These are phyloP conservation scores for Penicillium carneum DNA, from an alignment of 2,329 filamentous ascomycete genomes.

Conservation along the genomic window DNA sequence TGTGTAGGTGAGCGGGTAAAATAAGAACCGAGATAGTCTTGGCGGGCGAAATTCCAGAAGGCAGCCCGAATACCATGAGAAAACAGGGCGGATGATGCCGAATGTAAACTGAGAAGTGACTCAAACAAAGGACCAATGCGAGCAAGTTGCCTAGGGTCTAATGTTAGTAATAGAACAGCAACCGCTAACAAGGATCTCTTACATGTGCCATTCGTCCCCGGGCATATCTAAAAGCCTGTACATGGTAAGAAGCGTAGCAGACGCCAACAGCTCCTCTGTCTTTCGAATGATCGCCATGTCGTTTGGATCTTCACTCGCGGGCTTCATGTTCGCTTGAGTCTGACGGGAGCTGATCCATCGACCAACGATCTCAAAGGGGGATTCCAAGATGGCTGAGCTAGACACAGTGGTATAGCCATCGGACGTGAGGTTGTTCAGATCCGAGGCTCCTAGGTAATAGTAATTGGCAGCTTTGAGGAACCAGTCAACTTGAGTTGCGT, in stretches of 20 bases:
- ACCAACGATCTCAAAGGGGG: constrained; percentile 41
- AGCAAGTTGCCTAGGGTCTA: constrained; percentile 61
- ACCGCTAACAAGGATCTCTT: constrained; percentile 20
- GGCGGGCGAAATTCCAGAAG: constrained; percentile 70
- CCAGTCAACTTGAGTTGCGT: constrained; percentile 61
- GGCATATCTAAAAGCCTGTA: constrained; percentile 70
- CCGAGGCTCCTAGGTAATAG: constrained; percentile 65
- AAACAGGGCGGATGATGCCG: constrained; percentile 39
- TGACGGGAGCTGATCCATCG: constrained; percentile 35
- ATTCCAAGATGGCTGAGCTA: constrained; percentile 41
- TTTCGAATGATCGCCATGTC: constrained; percentile 49
- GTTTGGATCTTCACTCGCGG: constrained; percentile 17
- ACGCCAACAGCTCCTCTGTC: constrained; percentile 66
- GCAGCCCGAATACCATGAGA: constrained; percentile 63
- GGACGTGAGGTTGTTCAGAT: constrained; percentile 52
- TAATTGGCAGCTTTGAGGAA: constrained; percentile 67
- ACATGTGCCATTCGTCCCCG: constrained; percentile 64
- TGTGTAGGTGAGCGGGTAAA: constrained; percentile 66
- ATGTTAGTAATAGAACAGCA: constrained; percentile 16
- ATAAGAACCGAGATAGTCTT: constrained; percentile 68
- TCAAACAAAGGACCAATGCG: constrained; percentile 66
- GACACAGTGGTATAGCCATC: constrained; percentile 42
- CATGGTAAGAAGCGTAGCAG: constrained; percentile 67
- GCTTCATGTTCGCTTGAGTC: constrained; percentile 18
- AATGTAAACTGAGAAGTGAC: constrained; percentile 48